These are phyloP conservation scores for Narthecium ossifragum DNA, from an alignment of 106 monocot genomes.

Conservation along the genomic window DNA sequence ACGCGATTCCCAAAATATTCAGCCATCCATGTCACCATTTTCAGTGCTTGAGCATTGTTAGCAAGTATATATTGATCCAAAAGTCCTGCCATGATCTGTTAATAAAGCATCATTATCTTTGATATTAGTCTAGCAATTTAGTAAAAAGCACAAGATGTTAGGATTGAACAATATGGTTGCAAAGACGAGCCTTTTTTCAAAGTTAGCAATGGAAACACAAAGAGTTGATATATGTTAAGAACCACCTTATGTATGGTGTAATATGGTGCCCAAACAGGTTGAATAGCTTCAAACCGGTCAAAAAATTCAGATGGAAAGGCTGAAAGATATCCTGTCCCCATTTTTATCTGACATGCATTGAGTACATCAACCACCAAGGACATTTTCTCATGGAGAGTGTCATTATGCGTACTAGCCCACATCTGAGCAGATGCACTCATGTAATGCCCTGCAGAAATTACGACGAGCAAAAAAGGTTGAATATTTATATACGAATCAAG, in stretches of 20 bases:
- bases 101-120: background rate
- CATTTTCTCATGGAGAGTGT: conserved; percentile 55
- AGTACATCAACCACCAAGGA: conserved; percentile 62
- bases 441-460: conserved; percentile 75
- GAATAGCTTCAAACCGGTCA: conserved; percentile 68
- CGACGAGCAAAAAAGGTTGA: background rate
- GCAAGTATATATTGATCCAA: conserved; percentile 73
- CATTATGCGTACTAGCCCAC: conserved; percentile 87
- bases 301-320: conserved; percentile 89
- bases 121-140: background rate
- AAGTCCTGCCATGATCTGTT: conserved; percentile 88
- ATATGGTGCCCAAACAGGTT: conserved; percentile 91
- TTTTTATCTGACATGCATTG: conserved; percentile 73
- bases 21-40: conserved; percentile 86
- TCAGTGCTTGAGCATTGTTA: conserved; percentile 51
- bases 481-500: background rate
- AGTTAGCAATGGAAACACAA: too few relatives aligned
- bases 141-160: background rate
- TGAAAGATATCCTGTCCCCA: conserved; percentile 87
- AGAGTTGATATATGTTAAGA: background rate
- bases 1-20: conserved; percentile 88
- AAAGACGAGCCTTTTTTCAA: too few relatives aligned
- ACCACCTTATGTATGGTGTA: conserved; percentile 98
- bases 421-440: conserved; percentile 80
- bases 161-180: too few relatives aligned